phyloP scores from a whole-genome alignment of 2,329 filamentous ascomycete species.

The Fusarium marasasianum region DNA sequence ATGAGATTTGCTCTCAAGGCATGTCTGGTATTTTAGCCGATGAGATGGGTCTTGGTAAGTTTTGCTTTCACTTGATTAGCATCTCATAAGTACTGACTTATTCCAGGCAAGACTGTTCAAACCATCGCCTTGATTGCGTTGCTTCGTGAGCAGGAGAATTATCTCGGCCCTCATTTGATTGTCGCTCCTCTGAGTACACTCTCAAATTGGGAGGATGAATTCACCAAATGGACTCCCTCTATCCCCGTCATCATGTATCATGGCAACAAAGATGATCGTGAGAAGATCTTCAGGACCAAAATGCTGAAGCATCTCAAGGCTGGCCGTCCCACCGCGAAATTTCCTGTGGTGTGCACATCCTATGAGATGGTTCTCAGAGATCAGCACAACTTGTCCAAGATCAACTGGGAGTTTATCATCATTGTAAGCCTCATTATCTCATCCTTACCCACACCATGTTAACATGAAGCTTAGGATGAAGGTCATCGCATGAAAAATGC shows the following conservation, averaged over 20 bases:
- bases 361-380: constrained; percentile 98
- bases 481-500: constrained; percentile 98
- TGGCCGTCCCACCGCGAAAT: constrained; percentile 68
- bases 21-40: constrained; percentile 92
- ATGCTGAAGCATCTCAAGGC: constrained; percentile 75
- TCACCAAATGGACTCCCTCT: constrained; percentile 85
- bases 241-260: constrained; percentile 94
- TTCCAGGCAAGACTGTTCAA: constrained; percentile 84
- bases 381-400: constrained; percentile 79
- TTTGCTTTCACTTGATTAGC: accelerated
- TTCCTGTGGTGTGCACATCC: constrained; percentile 92
- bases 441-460: constrained; percentile 22
- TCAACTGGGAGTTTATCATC: constrained; percentile 97
- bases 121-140: constrained; percentile 89
- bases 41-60: constrained; percentile 83
- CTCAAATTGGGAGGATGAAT: constrained; percentile 96
- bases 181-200: constrained; percentile 91
- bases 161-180: constrained; percentile 87
- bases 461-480: constrained; percentile 71
- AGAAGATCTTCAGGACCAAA: constrained; percentile 74
- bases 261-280: constrained; percentile 81
- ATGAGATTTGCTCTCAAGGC: constrained; percentile 80
- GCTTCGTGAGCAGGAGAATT: constrained; percentile 84
- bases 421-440: constrained; percentile 65
- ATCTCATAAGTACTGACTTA: constrained; percentile 6